Evolutionary conservation across 345 rosid genomes (phyloP).

Genomic region (Luvunga scandens): DNA sequence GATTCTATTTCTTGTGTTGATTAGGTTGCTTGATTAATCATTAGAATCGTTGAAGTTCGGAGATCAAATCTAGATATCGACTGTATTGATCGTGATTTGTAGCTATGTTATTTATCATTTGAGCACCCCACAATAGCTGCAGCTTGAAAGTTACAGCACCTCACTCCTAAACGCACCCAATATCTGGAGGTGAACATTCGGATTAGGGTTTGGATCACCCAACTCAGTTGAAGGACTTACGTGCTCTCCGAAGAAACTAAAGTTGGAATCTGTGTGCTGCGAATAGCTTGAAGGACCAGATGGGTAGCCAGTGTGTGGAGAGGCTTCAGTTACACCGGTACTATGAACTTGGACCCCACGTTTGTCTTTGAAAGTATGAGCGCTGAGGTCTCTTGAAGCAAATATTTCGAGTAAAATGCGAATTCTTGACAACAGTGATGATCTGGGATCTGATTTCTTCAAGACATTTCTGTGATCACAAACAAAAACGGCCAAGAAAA

Average conservation of each 20-base stretch:
- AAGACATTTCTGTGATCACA: constrained; percentile 10
- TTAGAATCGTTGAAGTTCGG: too few species aligned
- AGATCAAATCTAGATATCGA: too few species aligned
- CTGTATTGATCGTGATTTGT: too few species aligned
- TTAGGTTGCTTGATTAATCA: too few species aligned
- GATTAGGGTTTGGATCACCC: neutral
- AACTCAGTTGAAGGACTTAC: constrained; percentile 16
- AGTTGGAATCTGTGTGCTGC: neutral
- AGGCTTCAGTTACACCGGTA: constrained; percentile 3
- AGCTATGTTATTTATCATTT: too few species aligned
- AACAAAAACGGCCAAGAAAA: constrained; percentile 22
- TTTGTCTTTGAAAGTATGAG: constrained; percentile 27
- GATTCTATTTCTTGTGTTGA: neutral
- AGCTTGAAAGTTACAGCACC: too few species aligned
- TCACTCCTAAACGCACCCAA: too few species aligned
- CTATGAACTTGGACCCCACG: constrained; percentile 11
- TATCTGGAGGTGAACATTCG: neutral
- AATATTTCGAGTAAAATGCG: constrained; percentile 19
- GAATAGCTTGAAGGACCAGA: constrained; percentile 17
- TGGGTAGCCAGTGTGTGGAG: constrained; percentile 14
- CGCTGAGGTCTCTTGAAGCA: constrained; percentile 29
- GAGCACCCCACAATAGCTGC: too few species aligned
- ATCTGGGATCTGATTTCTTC: constrained; percentile 8
- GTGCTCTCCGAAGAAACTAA: constrained; percentile 12
- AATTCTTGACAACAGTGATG: constrained; percentile 26